Percentiles rank a stretch among this genome's conserved stretches.
Evolutionary conservation across 768 basidiomycete genomes (phyloP).

Genomic region (Termitomyces sp.): DNA sequence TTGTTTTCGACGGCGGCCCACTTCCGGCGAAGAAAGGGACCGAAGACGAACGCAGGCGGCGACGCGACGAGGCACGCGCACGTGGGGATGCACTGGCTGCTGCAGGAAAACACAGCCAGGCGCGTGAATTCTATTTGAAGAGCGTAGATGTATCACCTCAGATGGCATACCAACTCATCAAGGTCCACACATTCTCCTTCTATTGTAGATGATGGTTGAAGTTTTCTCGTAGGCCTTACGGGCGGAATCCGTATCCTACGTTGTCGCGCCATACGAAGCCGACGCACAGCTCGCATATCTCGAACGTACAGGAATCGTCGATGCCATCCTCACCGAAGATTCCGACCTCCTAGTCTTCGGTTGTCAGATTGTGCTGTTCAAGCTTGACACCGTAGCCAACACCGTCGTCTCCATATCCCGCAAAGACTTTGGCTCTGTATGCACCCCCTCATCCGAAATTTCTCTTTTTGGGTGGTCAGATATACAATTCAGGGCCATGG

Average conservation of each 20-base stretch:
- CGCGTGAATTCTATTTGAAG: slow-evolving; percentile 86
- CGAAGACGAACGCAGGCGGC: slow-evolving; percentile 74
- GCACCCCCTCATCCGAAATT: slow-evolving; percentile 48
- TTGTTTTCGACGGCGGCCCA: slow-evolving; percentile 96
- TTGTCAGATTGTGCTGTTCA: slow-evolving; percentile 91
- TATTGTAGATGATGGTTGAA: slow-evolving; percentile 3
- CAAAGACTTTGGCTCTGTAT: slow-evolving; percentile 62
- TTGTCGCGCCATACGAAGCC: slow-evolving; percentile 98
- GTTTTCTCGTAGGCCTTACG: slow-evolving; percentile 66
- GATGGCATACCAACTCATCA: slow-evolving; percentile 97
- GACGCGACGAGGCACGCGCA: slow-evolving; percentile 73
- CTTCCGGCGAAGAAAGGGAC: slow-evolving; percentile 93
- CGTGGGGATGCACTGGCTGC: slow-evolving; percentile 70
- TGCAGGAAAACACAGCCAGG: slow-evolving; percentile 78
- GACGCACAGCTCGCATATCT: slow-evolving; percentile 96
- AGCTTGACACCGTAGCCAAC: slow-evolving; percentile 70
- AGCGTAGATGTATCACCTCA: slow-evolving; percentile 94
- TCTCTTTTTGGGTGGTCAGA: slow-evolving; percentile 90
- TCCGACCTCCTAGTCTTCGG: slow-evolving; percentile 98
- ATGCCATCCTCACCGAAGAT: slow-evolving; percentile 96
- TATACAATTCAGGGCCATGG: slow-evolving; percentile 88
- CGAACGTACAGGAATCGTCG: slow-evolving; percentile 76
- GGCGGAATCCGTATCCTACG: slow-evolving; percentile 76
- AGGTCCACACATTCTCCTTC: slow-evolving; percentile 46
- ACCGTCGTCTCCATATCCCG: slow-evolving; percentile 70